These are phyloP conservation scores for Ascochyta koolunga DNA, from an alignment of 2,329 filamentous ascomycete genomes.

Conservation along the genomic window DNA sequence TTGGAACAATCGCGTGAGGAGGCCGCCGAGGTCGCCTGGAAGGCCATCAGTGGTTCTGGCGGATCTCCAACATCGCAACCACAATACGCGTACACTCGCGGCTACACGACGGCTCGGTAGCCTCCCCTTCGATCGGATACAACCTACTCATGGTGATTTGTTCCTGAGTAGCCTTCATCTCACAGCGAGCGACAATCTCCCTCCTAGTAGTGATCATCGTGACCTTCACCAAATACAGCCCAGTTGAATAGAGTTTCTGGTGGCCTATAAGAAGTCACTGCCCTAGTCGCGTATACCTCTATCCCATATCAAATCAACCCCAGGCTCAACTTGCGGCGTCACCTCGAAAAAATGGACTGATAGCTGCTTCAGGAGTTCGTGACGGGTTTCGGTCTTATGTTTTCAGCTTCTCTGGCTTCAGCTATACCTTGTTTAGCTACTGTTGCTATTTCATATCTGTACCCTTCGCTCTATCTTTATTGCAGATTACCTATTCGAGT, in stretches of 20 bases:
- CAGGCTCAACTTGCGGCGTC: background rate
- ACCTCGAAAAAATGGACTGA: background rate
- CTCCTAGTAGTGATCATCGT: background rate
- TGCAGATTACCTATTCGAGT: background rate
- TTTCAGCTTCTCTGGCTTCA: background rate
- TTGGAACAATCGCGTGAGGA: constrained; percentile 47
- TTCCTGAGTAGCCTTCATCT: background rate
- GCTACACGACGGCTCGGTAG: constrained; percentile 32
- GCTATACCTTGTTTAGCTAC: background rate
- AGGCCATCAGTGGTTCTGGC: constrained; percentile 27
- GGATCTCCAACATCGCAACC: constrained; percentile 16
- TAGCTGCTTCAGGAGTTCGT: background rate
- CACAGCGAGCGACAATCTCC: background rate
- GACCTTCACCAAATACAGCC: background rate
- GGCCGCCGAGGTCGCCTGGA: constrained; percentile 45
- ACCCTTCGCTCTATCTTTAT: constrained; percentile 9
- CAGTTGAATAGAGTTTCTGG: background rate
- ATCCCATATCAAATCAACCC: background rate
- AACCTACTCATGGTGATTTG: background rate
- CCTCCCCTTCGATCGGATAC: background rate
- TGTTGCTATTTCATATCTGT: background rate
- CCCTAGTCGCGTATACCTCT: background rate
- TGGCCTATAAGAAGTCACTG: background rate
- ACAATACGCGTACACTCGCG: constrained; percentile 27
- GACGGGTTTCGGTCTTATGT: background rate